A percentile compares a stretch with the other conserved stretches of the same genome.
Evolutionary conservation across 192 early-diverging fungal species (phyloP).

Genomic region (Umbelopsis ramanniana): DNA sequence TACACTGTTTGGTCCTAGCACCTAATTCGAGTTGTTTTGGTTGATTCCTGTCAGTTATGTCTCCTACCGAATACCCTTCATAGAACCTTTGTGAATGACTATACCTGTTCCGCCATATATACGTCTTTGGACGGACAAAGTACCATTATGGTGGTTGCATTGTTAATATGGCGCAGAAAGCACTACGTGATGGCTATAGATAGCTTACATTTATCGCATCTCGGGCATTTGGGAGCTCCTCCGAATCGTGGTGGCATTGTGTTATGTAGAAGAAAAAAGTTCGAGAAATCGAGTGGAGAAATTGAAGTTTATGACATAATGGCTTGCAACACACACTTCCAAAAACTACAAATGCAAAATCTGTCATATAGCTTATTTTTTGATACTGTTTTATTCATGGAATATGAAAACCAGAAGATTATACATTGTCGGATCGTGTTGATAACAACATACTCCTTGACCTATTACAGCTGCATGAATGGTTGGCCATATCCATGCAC

Average conservation of each 20-base stretch:
- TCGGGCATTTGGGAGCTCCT: conserved; percentile 51
- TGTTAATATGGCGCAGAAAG: neutral
- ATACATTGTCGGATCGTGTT: too few relatives aligned
- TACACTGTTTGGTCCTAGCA: conserved; percentile 42
- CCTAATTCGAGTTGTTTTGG: conserved; percentile 32
- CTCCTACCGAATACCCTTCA: too few relatives aligned
- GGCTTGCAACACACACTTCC: too few relatives aligned
- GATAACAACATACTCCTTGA: too few relatives aligned
- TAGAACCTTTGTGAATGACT: neutral
- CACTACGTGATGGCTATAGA: neutral
- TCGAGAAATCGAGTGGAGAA: neutral
- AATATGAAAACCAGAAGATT: too few relatives aligned
- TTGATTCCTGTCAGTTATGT: neutral
- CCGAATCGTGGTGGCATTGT: conserved; percentile 54
- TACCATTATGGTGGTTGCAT: neutral
- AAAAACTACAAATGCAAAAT: too few relatives aligned
- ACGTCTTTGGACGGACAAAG: conserved; percentile 31
- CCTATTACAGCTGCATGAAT: too few relatives aligned
- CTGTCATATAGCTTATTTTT: too few relatives aligned
- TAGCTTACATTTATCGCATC: conserved; percentile 48
- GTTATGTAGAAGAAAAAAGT: neutral
- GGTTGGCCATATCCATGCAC: too few relatives aligned
- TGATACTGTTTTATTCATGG: too few relatives aligned
- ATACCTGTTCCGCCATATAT: conserved; percentile 54
- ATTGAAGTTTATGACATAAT: too few relatives aligned